Evolutionary conservation across 208 protist species (phyloP), one percentile per base, ranked within the genome.

Genomic region (Angomonas desouzai): DNA sequence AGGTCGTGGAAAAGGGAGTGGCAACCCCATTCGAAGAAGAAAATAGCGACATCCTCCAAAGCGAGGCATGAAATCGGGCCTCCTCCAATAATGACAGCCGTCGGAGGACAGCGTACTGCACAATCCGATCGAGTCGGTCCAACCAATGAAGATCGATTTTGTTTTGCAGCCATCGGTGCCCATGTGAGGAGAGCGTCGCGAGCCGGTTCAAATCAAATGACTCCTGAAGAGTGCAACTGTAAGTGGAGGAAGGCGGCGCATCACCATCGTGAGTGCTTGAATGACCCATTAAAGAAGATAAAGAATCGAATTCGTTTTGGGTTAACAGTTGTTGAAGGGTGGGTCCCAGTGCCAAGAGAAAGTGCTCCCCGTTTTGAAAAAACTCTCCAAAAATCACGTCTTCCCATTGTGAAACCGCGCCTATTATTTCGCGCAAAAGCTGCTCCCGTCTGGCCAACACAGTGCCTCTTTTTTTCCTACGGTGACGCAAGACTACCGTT

Each of bases 51-150:
- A 49, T 48, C 18, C 45, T 51, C 30, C 40, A 60, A 0, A 71
- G 61, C 18, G 34, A 3, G 0, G 58, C 43, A 38, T 76, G 66
- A 23, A 76, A 28, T 0, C 53, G 62, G 22, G 49, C 65, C 66
- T 85, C 79, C 63, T 81, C 72, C 55, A 80, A 72, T 51, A 73
- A 22, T 18, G 74, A 72, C n/a, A 79, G 48, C 9, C 79, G 72
- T 6, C 79, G 66, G 30, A 85, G 65, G 22, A 85, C 18, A 3
- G 67, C 48, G 61, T 82, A 85, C 36, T 74, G 74, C 7, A 81
- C 55, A 11, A 85, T 38, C 0, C 48, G n/a, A 18, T 48, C 40
- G 22, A 74, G 67, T 2, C 79, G 75, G 3, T 60, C 29, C 27
- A 79, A 55, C 72, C 66, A 74, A 33, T 20, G 13, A 0, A 28